Conservation (phyloP, 1,284 basidiomycete species). For the Rhodotorula glutinis region DNA sequence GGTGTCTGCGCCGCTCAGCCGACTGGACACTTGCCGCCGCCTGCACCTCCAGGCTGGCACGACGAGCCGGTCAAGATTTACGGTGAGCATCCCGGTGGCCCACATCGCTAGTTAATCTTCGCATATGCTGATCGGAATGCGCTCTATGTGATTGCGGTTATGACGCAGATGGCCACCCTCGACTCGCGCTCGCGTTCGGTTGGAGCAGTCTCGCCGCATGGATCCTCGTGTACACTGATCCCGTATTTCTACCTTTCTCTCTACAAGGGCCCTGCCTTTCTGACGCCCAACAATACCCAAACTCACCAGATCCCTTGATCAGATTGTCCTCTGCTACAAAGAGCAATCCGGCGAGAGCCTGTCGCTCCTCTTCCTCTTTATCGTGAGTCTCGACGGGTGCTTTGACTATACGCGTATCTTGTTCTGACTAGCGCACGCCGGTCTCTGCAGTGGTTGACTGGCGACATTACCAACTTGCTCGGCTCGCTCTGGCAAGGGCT, state of each 20-base stretch:
- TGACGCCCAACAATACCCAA: slow-evolving; percentile 1
- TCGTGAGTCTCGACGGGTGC: slow-evolving; percentile 28
- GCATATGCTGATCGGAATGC: not conserved
- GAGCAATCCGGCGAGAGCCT: slow-evolving; percentile 42
- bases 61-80: not conserved
- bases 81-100: no score
- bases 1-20: not conserved
- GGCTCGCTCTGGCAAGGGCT: slow-evolving; percentile 41
- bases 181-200: slow-evolving; percentile 21
- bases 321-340: slow-evolving; percentile 40
- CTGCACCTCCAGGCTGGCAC: slow-evolving; percentile 2
- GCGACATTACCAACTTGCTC: slow-evolving; percentile 42
- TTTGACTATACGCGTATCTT: no score
- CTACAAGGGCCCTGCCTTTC: not conserved
- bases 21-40: slow-evolving; percentile 5
- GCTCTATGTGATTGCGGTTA: no score
- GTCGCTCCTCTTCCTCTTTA: slow-evolving; percentile 41
- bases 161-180: slow-evolving; percentile 23
- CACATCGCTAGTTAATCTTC: no score
- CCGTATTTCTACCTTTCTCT: slow-evolving; percentile 12
- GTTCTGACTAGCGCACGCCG: not conserved
- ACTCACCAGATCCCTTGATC: slow-evolving; percentile 37
- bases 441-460: slow-evolving; percentile 40
- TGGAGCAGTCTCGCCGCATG: slow-evolving; percentile 34
- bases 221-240: slow-evolving; percentile 40